phyloP scores from a whole-genome alignment of 225 moss, liverwort and hornwort genomes.

The Marchantia paleacea region DNA sequence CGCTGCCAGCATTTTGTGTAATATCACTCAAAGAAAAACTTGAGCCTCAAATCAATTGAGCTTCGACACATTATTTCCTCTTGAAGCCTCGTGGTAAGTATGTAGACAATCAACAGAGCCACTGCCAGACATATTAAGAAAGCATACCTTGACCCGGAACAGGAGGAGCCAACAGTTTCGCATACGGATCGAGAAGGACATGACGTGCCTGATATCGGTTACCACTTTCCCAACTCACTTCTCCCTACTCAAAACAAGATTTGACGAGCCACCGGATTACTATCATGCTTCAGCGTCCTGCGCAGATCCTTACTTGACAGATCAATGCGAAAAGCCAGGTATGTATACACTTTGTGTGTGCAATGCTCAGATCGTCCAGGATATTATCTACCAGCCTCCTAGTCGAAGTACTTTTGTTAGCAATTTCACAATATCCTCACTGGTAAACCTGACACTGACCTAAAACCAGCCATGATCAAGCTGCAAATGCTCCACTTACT shows the following conservation, averaged over 20 bases:
- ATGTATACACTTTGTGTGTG: not conserved
- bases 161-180: conserved; percentile 74
- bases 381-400: not conserved
- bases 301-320: not conserved
- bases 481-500: not conserved
- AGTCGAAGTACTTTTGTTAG: not conserved
- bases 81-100: not conserved
- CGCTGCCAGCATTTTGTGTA: too few relatives aligned
- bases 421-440: not conserved
- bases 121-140: not conserved
- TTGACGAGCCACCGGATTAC: not conserved
- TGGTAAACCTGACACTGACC: not conserved
- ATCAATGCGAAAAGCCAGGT: not conserved
- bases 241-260: conserved; percentile 50
- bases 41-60: not conserved
- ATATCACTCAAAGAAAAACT: not conserved
- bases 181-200: conserved; percentile 87
- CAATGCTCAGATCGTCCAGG: not conserved
- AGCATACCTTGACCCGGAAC: conserved; percentile 79
- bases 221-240: conserved; percentile 82
- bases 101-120: not conserved
- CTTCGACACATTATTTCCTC: not conserved
- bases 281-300: not conserved
- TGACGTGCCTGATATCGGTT: conserved; percentile 77
- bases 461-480: not conserved